These are phyloP conservation scores for Aspergillus brasiliensis DNA, from an alignment of 2,329 filamentous ascomycete genomes.

Conservation along the genomic window DNA sequence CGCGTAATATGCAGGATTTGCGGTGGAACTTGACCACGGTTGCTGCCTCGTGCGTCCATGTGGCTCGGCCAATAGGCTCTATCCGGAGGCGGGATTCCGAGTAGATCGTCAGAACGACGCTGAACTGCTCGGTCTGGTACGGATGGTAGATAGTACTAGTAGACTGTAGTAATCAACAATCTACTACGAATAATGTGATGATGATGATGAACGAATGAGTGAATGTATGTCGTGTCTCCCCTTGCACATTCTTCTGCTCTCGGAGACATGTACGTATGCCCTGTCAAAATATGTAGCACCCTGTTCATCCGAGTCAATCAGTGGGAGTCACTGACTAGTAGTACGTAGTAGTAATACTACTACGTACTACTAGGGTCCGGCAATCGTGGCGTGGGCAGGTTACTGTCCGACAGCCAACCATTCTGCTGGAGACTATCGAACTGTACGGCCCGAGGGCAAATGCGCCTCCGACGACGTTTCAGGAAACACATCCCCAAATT, in stretches of 20 bases:
- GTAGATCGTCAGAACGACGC: slow-evolving; percentile 9
- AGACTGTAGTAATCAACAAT: too few species aligned
- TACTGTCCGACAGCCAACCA: not conserved
- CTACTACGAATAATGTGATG: too few species aligned
- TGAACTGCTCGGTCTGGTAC: not conserved
- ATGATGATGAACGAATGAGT: not conserved
- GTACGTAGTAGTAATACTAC: too few species aligned
- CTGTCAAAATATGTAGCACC: not conserved
- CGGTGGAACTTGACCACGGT: slow-evolving; percentile 9
- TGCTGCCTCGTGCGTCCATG: slow-evolving; percentile 6
- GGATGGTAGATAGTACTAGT: too few species aligned
- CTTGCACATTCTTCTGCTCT: not conserved
- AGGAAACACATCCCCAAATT: too few species aligned
- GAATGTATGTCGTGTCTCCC: not conserved
- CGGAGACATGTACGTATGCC: not conserved
- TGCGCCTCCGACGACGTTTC: not conserved
- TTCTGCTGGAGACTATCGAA: not conserved
- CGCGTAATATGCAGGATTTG: slow-evolving; percentile 5
- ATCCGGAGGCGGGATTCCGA: slow-evolving; percentile 9
- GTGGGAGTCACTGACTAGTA: too few species aligned
- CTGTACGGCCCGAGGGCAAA: not conserved
- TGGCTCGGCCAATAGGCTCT: slow-evolving; percentile 4
- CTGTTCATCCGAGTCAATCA: not conserved
- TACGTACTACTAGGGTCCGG: too few species aligned
- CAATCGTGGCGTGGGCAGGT: not conserved